A percentile compares a stretch with the other conserved stretches of the same genome.
Conservation (phyloP, 345 rosid species). For the Physaria fendleri region DNA sequence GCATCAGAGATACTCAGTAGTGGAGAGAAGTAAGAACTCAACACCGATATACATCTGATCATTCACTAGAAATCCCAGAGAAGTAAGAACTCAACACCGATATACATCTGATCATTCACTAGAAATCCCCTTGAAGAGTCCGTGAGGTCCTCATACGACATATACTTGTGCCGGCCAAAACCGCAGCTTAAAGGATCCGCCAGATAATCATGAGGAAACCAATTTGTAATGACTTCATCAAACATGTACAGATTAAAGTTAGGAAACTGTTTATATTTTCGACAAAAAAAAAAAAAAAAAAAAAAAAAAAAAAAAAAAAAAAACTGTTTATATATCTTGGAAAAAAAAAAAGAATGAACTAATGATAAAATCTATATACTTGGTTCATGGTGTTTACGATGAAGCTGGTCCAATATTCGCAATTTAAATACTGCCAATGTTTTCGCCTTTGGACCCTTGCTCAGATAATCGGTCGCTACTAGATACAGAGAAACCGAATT, state of each 20-base stretch:
- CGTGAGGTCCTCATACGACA: background rate
- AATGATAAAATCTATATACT: background rate
- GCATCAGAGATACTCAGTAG: slow-evolving; percentile 7
- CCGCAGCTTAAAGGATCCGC: too few relatives aligned
- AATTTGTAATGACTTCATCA: rapidly evolving
- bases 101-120: too few relatives aligned
- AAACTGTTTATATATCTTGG: background rate
- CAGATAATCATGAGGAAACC: background rate
- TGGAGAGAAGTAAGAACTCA: background rate
- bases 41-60: slow-evolving; percentile 10
- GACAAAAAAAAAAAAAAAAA: too few relatives aligned
- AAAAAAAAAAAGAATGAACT: background rate
- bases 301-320: too few relatives aligned
- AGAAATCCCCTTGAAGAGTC: background rate
- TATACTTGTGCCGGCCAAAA: too few relatives aligned
- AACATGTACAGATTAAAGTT: background rate
- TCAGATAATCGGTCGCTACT: background rate
- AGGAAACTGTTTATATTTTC: too few relatives aligned
- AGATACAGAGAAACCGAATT: slow-evolving; percentile 3
- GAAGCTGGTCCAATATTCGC: slow-evolving; percentile 6
- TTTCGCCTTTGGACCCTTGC: background rate
- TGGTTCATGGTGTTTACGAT: background rate
- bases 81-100: too few relatives aligned
- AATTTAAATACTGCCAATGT: slow-evolving; percentile 13
- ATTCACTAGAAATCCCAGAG: too few relatives aligned